phyloP scores from a whole-genome alignment of 2,329 filamentous ascomycete genomes.

The Fusarium circinatum region DNA sequence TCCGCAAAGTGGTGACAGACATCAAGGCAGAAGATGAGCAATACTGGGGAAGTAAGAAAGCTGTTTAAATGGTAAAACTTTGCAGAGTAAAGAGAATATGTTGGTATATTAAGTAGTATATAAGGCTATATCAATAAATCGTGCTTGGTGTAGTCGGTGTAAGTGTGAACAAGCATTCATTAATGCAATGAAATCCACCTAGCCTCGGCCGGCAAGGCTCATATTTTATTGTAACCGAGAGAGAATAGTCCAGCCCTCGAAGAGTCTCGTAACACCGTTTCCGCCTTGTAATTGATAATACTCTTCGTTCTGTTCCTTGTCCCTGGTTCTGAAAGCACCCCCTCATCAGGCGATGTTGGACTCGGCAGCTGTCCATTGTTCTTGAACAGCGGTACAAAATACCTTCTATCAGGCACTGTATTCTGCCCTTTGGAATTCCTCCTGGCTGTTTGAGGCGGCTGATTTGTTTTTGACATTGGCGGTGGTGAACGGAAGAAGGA shows the following conservation, averaged over 20 bases:
- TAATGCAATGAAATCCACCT: background rate
- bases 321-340: background rate
- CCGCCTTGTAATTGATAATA: background rate
- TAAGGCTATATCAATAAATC: background rate
- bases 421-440: background rate
- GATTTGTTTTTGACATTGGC: background rate
- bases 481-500: background rate
- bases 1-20: background rate
- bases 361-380: slow-evolving; percentile 22
- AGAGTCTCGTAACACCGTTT: slow-evolving; percentile 23
- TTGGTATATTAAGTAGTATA: background rate
- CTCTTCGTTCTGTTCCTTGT: background rate
- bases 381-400: slow-evolving; percentile 36
- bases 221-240: slow-evolving; percentile 33
- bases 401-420: slow-evolving; percentile 14
- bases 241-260: slow-evolving; percentile 19
- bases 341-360: slow-evolving; percentile 23
- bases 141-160: too few species aligned
- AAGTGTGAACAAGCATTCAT: background rate
- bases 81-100: background rate
- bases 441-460: background rate
- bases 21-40: background rate
- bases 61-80: too few species aligned
- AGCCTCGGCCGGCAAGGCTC: background rate
- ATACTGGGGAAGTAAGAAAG: too few species aligned